These are phyloP conservation scores for Hymenoscyphus infarciens DNA, from an alignment of 2,329 filamentous ascomycete genomes.

Conservation along the genomic window DNA sequence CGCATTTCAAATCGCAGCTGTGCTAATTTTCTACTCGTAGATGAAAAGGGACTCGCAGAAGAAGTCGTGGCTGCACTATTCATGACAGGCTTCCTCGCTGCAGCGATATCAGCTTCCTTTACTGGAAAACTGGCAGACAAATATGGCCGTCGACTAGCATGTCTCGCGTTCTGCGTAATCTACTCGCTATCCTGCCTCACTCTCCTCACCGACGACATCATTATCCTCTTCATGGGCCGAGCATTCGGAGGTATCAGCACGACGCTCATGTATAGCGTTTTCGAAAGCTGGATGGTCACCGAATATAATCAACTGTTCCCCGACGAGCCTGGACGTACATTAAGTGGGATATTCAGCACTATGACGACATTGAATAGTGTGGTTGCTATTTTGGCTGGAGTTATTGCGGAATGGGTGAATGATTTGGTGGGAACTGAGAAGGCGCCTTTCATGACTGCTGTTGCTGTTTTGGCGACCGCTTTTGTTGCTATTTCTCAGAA, in stretches of 20 bases:
- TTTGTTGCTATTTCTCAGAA: conserved; percentile 42
- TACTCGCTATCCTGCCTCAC: conserved; percentile 51
- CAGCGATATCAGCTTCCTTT: conserved; percentile 28
- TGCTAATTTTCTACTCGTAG: conserved; percentile 3
- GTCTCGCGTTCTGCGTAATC: conserved; percentile 49
- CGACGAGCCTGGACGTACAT: conserved; percentile 38
- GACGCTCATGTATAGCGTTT: conserved; percentile 55
- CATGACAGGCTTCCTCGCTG: conserved; percentile 29
- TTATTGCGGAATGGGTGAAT: conserved; percentile 49
- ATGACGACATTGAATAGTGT: conserved; percentile 51
- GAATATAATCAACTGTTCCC: conserved; percentile 49
- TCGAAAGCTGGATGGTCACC: conserved; percentile 60
- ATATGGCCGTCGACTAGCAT: conserved; percentile 43
- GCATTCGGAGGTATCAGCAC: conserved; percentile 53
- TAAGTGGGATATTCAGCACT: conserved; percentile 49
- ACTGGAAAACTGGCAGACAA: conserved; percentile 27
- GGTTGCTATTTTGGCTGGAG: conserved; percentile 50
- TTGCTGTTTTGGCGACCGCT: conserved; percentile 41
- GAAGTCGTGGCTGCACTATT: conserved; percentile 28
- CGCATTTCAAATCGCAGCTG: neutral
- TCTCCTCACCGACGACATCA: conserved; percentile 42
- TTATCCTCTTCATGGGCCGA: conserved; percentile 48
- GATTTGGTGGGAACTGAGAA: conserved; percentile 44
- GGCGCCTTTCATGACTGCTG: conserved; percentile 49
- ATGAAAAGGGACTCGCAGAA: conserved; percentile 28